phyloP scores from a whole-genome alignment of 2,329 filamentous ascomycete genomes.

The Phyllosticta paracitricarpa region DNA sequence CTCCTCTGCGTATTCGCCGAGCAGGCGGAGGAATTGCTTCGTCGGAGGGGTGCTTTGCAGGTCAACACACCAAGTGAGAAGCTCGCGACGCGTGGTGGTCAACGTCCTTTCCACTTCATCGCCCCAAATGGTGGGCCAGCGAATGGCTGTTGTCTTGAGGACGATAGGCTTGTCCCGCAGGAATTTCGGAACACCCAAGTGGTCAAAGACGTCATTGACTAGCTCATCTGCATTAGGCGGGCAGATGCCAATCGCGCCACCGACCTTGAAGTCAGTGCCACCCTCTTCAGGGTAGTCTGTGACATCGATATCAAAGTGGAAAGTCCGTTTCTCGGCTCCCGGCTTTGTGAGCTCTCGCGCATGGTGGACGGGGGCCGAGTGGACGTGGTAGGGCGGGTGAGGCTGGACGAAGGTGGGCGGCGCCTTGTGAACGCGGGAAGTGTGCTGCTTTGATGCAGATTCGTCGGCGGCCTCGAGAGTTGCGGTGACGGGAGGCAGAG shows the following conservation, averaged over 20 bases:
- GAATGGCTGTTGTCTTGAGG: slow-evolving; percentile 66
- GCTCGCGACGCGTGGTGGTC: slow-evolving; percentile 78
- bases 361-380: slow-evolving; percentile 75
- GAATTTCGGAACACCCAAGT: slow-evolving; percentile 69
- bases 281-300: slow-evolving; percentile 83
- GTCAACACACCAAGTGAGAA: slow-evolving; percentile 94
- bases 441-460: slow-evolving; percentile 32
- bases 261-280: slow-evolving; percentile 89
- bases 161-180: slow-evolving; percentile 75
- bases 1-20: slow-evolving; percentile 75
- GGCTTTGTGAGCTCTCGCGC: slow-evolving; percentile 76
- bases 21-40: slow-evolving; percentile 71
- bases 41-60: slow-evolving; percentile 87
- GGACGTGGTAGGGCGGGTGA: slow-evolving; percentile 86
- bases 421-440: slow-evolving; percentile 43
- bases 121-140: slow-evolving; percentile 98
- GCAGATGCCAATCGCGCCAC: slow-evolving; percentile 86
- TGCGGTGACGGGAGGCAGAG: slow-evolving; percentile 65
- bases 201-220: slow-evolving; percentile 77
- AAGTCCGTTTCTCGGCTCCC: slow-evolving; percentile 92
- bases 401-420: slow-evolving; percentile 88
- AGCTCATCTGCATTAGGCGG: slow-evolving; percentile 70
- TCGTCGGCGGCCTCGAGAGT: slow-evolving; percentile 53
- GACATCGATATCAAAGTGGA: slow-evolving; percentile 94
- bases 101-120: slow-evolving; percentile 76